These are phyloP conservation scores for Magnusiomyces suaveolens DNA, from an alignment of 1,139 yeast species.

Conservation along the genomic window DNA sequence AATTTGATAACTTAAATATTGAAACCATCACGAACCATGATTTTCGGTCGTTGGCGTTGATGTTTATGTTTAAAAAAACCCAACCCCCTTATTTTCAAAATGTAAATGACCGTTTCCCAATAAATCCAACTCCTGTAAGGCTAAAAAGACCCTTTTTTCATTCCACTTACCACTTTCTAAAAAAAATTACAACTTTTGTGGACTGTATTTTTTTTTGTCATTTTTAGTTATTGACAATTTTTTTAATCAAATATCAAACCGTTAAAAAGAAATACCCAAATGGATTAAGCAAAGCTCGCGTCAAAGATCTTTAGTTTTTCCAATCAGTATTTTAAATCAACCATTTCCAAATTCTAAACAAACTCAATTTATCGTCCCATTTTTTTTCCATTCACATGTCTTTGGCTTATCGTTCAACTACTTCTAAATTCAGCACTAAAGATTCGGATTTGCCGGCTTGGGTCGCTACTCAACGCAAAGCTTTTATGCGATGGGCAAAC, in stretches of 20 bases:
- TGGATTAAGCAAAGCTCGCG: too few species aligned
- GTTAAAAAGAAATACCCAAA: too few species aligned
- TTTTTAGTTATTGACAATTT: too few species aligned
- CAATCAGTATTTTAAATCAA: too few species aligned
- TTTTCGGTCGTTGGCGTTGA: too few species aligned
- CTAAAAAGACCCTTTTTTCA: neutral
- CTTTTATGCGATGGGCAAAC: conserved; percentile 35
- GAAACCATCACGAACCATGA: too few species aligned
- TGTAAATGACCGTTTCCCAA: too few species aligned
- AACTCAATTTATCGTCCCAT: neutral
- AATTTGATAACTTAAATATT: too few species aligned
- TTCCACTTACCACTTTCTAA: neutral
- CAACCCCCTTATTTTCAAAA: neutral
- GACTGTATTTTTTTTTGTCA: too few species aligned
- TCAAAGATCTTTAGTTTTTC: too few species aligned
- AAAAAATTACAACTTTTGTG: too few species aligned
- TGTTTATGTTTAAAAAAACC: neutral
- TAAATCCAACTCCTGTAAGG: neutral
- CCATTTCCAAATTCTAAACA: too few species aligned
- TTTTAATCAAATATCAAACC: neutral
- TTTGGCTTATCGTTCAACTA: neutral
- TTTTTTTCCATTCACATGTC: neutral
- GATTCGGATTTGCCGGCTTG: conserved; percentile 26
- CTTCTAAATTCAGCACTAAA: neutral
- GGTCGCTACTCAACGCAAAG: conserved; percentile 36